Evolutionary conservation across 2,329 filamentous ascomycete genomes (phyloP).

Genomic region (Penicillium janthinellum): DNA sequence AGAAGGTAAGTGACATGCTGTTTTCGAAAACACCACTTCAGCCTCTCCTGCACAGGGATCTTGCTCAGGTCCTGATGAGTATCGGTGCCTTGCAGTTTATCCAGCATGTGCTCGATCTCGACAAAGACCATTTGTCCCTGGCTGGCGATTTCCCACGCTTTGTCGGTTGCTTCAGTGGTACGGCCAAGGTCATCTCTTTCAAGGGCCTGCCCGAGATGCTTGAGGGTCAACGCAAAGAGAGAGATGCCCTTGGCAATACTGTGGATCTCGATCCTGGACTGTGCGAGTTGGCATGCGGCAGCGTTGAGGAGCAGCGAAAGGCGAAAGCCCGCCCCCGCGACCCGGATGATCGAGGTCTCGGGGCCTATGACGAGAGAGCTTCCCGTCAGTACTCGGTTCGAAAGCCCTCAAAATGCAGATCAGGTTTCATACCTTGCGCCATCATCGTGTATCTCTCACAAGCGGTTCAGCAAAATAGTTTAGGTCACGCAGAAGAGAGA

Average conservation of each 20-base stretch:
- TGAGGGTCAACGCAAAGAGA: conserved; percentile 44
- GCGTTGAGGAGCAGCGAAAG: conserved; percentile 47
- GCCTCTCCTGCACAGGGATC: conserved; percentile 37
- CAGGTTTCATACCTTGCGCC: conserved; percentile 18
- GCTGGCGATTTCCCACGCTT: conserved; percentile 41
- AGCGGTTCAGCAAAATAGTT: background rate
- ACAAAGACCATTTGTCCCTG: conserved; percentile 44
- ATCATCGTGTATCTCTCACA: conserved; percentile 10
- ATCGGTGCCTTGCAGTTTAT: conserved; percentile 35
- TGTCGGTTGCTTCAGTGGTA: conserved; percentile 37
- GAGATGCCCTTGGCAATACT: conserved; percentile 46
- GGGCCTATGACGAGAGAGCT: conserved; percentile 10
- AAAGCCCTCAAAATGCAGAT: background rate
- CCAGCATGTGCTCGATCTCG: conserved; percentile 47
- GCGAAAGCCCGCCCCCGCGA: conserved; percentile 39
- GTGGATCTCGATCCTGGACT: conserved; percentile 44
- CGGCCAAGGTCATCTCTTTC: conserved; percentile 35
- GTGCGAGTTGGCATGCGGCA: conserved; percentile 44
- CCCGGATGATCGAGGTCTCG: conserved; percentile 25
- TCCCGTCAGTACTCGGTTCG: conserved; percentile 1
- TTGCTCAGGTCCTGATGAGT: conserved; percentile 26
- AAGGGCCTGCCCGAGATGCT: conserved; percentile 40
- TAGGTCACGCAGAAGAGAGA: background rate
- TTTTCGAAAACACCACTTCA: conserved; percentile 47
- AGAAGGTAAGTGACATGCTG: conserved; percentile 46